phyloP scores from a whole-genome alignment of 2,329 filamentous ascomycete genomes.

The Fusarium succisae region DNA sequence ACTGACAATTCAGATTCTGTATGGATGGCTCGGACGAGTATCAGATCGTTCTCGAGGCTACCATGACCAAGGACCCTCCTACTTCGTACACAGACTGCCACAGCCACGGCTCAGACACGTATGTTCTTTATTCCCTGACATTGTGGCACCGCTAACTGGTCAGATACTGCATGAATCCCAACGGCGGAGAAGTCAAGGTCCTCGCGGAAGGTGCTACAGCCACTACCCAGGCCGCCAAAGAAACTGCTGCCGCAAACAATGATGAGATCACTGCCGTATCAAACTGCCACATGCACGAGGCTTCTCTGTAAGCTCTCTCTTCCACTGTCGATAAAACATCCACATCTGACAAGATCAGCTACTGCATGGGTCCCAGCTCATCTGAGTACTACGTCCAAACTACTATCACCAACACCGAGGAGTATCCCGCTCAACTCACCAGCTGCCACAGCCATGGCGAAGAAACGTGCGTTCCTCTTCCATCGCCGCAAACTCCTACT shows the following conservation, averaged over 20 bases:
- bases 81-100: slow-evolving; percentile 41
- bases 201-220: slow-evolving; percentile 23
- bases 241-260: slow-evolving; percentile 8
- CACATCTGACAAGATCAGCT: slow-evolving; percentile 33
- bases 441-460: slow-evolving; percentile 69
- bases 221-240: slow-evolving; percentile 11
- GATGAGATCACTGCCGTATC: slow-evolving; percentile 49
- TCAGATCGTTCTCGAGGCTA: slow-evolving; percentile 28
- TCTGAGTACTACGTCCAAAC: slow-evolving; percentile 55
- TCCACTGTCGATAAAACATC: fast-evolving
- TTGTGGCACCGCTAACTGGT: not conserved
- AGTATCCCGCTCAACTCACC: slow-evolving; percentile 68
- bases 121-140: not conserved
- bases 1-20: slow-evolving; percentile 28
- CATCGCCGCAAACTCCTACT: fast-evolving
- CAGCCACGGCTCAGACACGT: slow-evolving; percentile 34
- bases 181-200: slow-evolving; percentile 38
- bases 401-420: slow-evolving; percentile 62
- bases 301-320: slow-evolving; percentile 46
- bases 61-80: slow-evolving; percentile 28
- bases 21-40: slow-evolving; percentile 35
- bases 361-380: slow-evolving; percentile 53
- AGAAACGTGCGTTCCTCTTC: slow-evolving; percentile 57
- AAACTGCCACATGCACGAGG: slow-evolving; percentile 52
- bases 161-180: slow-evolving; percentile 41